A percentile compares a stretch with the other conserved stretches of the same genome.
Evolutionary conservation across 768 basidiomycete genomes (phyloP).

Genomic region (Collybia mongolica): DNA sequence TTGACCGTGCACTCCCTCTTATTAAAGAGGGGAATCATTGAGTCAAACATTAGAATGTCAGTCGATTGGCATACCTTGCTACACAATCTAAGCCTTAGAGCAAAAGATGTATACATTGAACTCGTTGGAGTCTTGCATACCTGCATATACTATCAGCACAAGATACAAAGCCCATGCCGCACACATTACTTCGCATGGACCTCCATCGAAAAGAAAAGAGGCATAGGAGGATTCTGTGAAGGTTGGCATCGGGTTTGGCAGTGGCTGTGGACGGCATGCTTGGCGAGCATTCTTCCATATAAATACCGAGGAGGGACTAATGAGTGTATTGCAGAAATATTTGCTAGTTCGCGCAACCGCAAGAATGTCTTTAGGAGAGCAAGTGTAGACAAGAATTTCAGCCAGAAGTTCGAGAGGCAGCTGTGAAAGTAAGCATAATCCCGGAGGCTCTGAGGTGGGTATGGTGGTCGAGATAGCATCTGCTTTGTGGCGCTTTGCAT

Average conservation of each 20-base stretch:
- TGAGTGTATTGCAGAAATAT: conserved; percentile 48
- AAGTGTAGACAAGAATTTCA: conserved; percentile 54
- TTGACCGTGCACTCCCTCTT: conserved; percentile 5
- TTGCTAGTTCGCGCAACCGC: conserved; percentile 60
- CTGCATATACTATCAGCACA: conserved; percentile 19
- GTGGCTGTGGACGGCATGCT: conserved; percentile 13
- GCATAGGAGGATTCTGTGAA: conserved; percentile 61
- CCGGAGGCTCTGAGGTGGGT: too few species aligned
- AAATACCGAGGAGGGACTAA: conserved; percentile 40
- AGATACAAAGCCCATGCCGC: not conserved
- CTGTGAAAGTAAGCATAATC: not conserved
- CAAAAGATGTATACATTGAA: conserved; percentile 45
- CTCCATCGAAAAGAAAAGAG: conserved; percentile 61
- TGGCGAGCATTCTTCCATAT: conserved; percentile 61
- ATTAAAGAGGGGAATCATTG: not conserved
- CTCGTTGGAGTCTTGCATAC: conserved; percentile 36
- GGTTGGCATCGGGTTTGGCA: conserved; percentile 22
- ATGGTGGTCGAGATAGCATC: too few species aligned
- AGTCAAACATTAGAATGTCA: not conserved
- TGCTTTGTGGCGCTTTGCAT: too few species aligned
- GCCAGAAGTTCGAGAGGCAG: conserved; percentile 66
- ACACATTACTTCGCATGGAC: conserved; percentile 50
- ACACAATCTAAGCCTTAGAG: conserved; percentile 47
- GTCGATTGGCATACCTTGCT: conserved; percentile 19
- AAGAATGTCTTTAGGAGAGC: conserved; percentile 56